These are phyloP conservation scores for Suhomyces chickasaworum DNA, from an alignment of 1,139 yeast species.

Conservation along the genomic window DNA sequence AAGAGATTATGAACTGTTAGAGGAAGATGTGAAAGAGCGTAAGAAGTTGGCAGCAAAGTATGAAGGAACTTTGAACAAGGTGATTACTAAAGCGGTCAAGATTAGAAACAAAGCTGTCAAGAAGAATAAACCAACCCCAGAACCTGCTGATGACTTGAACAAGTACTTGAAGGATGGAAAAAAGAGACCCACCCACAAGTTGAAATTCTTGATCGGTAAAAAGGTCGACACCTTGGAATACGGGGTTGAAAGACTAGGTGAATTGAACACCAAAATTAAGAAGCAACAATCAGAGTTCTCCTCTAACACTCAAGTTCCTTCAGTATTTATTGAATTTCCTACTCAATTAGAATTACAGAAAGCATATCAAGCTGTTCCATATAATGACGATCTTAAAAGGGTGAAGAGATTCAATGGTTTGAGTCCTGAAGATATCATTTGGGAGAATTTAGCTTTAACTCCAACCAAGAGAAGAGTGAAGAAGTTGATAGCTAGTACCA, in stretches of 20 bases:
- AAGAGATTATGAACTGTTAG: constrained; percentile 56
- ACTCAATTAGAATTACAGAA: constrained; percentile 86
- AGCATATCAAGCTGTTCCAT: constrained; percentile 80
- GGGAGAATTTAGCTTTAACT: constrained; percentile 69
- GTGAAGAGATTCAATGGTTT: constrained; percentile 62
- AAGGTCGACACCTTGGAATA: constrained; percentile 84
- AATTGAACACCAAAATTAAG: constrained; percentile 64
- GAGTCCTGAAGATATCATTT: constrained; percentile 75
- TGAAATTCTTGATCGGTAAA: constrained; percentile 64
- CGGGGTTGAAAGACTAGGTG: constrained; percentile 65
- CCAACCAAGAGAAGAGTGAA: constrained; percentile 44
- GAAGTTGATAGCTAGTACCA: constrained; percentile 41
- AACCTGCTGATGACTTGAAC: constrained; percentile 60
- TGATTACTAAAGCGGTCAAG: constrained; percentile 58
- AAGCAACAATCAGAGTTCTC: constrained; percentile 55
- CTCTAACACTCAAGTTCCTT: constrained; percentile 54
- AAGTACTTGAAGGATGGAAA: constrained; percentile 55
- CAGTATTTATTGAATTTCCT: constrained; percentile 85
- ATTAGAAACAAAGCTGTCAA: constrained; percentile 57
- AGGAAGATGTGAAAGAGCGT: constrained; percentile 57
- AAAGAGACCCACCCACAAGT: constrained; percentile 69
- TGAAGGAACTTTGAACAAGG: constrained; percentile 59
- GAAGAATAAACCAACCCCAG: constrained; percentile 53
- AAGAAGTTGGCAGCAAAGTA: constrained; percentile 54
- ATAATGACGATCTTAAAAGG: constrained; percentile 64